phyloP scores from a whole-genome alignment of 2,329 filamentous ascomycete species.

The Fusarium tanahbumbuense region DNA sequence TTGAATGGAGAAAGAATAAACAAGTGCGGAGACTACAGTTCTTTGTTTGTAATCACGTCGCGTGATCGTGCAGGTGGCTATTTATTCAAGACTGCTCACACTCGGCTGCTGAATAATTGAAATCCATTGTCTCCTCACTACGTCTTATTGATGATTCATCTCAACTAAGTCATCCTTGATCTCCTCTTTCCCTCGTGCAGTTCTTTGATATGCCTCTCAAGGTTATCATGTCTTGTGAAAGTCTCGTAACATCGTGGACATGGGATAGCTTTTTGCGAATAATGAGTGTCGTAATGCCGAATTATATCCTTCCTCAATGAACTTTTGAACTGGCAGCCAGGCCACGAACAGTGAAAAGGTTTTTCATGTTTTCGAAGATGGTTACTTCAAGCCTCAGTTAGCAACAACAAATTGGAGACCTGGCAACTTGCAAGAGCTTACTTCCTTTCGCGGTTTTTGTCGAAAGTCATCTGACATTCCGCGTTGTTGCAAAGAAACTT shows the following conservation, averaged over 20 bases:
- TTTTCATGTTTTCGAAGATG: conserved; percentile 34
- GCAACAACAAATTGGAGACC: neutral
- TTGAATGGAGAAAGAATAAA: neutral
- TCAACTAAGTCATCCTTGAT: neutral
- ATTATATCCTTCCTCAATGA: conserved; percentile 28
- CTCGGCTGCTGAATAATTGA: too few relatives aligned
- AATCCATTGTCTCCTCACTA: neutral
- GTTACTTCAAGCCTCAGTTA: conserved; percentile 25
- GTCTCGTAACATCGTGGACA: conserved; percentile 7
- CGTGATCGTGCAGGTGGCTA: too few relatives aligned
- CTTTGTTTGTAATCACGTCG: too few relatives aligned
- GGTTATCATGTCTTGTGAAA: conserved; percentile 15
- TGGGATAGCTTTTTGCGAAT: neutral
- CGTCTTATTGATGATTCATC: neutral
- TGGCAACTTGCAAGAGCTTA: neutral
- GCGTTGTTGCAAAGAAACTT: conserved; percentile 25
- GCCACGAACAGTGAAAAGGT: conserved; percentile 30
- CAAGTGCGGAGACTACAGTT: neutral
- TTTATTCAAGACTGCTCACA: too few relatives aligned
- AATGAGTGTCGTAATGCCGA: conserved; percentile 22
- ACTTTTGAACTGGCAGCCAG: conserved; percentile 10
- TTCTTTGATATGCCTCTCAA: conserved; percentile 14
- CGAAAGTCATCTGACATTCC: conserved; percentile 7
- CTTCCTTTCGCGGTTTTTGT: conserved; percentile 22
- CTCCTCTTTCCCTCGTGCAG: conserved; percentile 18